A percentile compares a stretch with the other conserved stretches of the same genome.
These are phyloP conservation scores for Larix sibirica DNA, from an alignment of 83 land plant species.

Conservation along the genomic window DNA sequence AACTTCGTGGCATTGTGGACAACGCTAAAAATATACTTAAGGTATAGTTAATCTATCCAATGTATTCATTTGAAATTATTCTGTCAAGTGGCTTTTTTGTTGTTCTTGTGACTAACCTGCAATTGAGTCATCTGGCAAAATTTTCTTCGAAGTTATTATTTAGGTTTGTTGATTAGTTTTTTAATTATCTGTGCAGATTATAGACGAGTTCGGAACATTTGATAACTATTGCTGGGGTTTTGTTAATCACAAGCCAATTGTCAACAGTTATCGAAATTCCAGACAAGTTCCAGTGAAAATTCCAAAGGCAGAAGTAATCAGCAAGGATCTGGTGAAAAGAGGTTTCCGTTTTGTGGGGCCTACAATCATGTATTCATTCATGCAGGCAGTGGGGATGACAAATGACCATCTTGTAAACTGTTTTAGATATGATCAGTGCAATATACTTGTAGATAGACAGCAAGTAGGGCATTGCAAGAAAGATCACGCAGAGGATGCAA, in stretches of 20 bases:
- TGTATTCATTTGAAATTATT: not conserved
- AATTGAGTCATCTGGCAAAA: not conserved
- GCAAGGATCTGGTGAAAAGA: slow-evolving; percentile 80
- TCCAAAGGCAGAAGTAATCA: slow-evolving; percentile 80
- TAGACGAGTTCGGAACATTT: slow-evolving; percentile 74
- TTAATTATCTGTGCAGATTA: slow-evolving; percentile 43
- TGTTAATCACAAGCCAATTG: slow-evolving; percentile 79
- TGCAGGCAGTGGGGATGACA: slow-evolving; percentile 81
- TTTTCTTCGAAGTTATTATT: not conserved
- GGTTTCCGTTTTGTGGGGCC: slow-evolving; percentile 90
- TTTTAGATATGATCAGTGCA: slow-evolving; percentile 48
- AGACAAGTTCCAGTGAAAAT: slow-evolving; percentile 80
- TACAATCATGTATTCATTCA: slow-evolving; percentile 80
- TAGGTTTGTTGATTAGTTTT: not conserved
- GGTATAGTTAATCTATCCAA: slow-evolving; percentile 32
- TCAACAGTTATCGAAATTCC: slow-evolving; percentile 47
- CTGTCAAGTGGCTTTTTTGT: not conserved
- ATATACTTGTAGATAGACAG: not conserved
- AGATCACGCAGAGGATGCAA: slow-evolving; percentile 1
- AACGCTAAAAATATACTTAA: slow-evolving; percentile 74
- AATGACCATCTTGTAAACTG: slow-evolving; percentile 66
- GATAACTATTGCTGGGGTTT: slow-evolving; percentile 77
- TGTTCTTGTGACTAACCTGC: not conserved
- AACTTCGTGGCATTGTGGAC: slow-evolving; percentile 71
- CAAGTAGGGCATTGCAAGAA: slow-evolving; percentile 6